A percentile compares a stretch with the other conserved stretches of the same genome.
phyloP scores from a whole-genome alignment of 2,329 filamentous ascomycete species.

The Epicoccum sorghinum region DNA sequence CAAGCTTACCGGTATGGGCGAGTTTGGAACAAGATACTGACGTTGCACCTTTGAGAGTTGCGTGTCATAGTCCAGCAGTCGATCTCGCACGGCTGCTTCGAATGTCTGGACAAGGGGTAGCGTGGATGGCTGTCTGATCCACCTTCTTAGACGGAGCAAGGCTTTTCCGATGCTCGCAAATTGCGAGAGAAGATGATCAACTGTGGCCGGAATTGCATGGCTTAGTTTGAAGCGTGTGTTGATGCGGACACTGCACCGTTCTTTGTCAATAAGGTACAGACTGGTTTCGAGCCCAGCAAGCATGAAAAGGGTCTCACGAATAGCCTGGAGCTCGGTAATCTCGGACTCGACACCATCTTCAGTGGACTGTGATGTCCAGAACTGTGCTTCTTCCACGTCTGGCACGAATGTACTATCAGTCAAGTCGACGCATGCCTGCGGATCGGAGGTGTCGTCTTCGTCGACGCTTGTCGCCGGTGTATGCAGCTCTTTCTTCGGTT shows the following conservation, averaged over 20 bases:
- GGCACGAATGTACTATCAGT: constrained; percentile 40
- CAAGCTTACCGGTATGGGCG: constrained; percentile 69
- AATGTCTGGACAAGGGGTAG: constrained; percentile 69
- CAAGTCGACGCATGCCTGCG: constrained; percentile 40
- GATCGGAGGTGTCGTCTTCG: constrained; percentile 46
- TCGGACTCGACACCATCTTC: constrained; percentile 26
- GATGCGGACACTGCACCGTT: constrained; percentile 35
- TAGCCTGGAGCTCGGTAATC: constrained; percentile 73
- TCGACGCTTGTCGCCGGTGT: constrained; percentile 47
- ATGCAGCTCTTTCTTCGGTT: constrained; percentile 16
- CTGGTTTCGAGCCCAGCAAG: constrained; percentile 77
- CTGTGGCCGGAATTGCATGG: constrained; percentile 43
- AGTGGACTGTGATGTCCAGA: constrained; percentile 49
- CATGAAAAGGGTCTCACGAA: constrained; percentile 86
- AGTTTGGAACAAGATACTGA: constrained; percentile 61
- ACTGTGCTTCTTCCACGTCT: constrained; percentile 53
- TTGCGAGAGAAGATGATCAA: constrained; percentile 50
- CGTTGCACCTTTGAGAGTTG: constrained; percentile 66
- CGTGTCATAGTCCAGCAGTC: constrained; percentile 64
- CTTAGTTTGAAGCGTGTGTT: constrained; percentile 49
- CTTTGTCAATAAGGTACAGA: constrained; percentile 61
- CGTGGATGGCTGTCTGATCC: constrained; percentile 47
- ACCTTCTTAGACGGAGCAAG: constrained; percentile 57
- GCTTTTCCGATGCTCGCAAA: constrained; percentile 57
- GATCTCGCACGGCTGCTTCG: constrained; percentile 65